Base-by-base conservation (phyloP, 2,329 filamentous ascomycete species). In the Neofusicoccum laricinum region DNA sequence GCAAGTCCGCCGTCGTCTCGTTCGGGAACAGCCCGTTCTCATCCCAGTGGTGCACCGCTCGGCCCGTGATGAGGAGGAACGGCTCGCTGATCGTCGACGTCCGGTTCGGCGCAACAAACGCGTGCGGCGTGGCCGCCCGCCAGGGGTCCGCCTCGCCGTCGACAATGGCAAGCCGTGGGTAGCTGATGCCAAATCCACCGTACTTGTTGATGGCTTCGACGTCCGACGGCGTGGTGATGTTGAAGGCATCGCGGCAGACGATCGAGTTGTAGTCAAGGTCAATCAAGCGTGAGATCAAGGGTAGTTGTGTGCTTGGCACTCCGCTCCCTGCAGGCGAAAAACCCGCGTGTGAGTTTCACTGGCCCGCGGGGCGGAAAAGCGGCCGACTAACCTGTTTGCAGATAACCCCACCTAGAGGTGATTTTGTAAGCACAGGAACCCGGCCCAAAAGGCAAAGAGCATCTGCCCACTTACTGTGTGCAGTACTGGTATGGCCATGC, bases 121-220 rank as follows among this genome's bases (percentile, higher is more conserved):
- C 88, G 57, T 94, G 88, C 0, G 90, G 86, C 0, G 88, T 90
- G 0, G 90, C 90, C 0, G 87, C 86, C 17, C 89, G 85, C 92
- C 92, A 96, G 0, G 92, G 91, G 72, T 96, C 92, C 64, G 86
- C 85, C 67, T 91, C 85, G 32, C 92, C 92, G 67, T 93, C 91
- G 43, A 96, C 80, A 53, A 91, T 84, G 2, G 92, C 92, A 0
- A 96, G 84, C 1, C 92, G 88, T 0, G 88, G 85, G 72, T 92
- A 93, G 50, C 85, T 84, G 69, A 95, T 88, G 73, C 85, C 79
- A 75, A 88, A 90, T 12, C 87, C 90, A 46, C 92, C 92, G 67
- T 90, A 89, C 71, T 89, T 87, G 80, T 96, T 95, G 75, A 95
- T 87, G 0, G 81, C 80, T 1, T 86, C 82, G 0, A 89, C 78